These are phyloP conservation scores for Alternaria gaisen DNA, from an alignment of 2,329 filamentous ascomycete species.

Conservation along the genomic window DNA sequence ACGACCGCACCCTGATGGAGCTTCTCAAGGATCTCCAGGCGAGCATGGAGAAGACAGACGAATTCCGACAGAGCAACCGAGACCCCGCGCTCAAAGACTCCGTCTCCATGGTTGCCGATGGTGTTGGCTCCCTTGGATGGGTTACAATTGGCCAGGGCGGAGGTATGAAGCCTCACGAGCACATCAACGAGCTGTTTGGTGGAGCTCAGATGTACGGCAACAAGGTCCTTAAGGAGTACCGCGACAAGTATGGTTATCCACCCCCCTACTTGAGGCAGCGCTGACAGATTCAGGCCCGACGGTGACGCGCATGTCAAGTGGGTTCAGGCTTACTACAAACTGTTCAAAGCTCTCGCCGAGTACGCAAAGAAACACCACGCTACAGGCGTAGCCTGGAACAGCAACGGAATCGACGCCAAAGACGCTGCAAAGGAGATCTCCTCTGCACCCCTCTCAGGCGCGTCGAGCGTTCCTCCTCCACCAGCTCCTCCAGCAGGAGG, in stretches of 20 bases:
- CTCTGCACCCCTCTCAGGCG: conserved; percentile 49
- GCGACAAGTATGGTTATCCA: conserved; percentile 70
- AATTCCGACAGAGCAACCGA: conserved; percentile 83
- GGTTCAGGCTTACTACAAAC: conserved; percentile 89
- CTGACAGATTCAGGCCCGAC: conserved; percentile 58
- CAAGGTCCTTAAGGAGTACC: conserved; percentile 88
- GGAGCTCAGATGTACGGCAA: conserved; percentile 95
- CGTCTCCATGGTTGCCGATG: conserved; percentile 86
- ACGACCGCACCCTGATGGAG: conserved; percentile 74
- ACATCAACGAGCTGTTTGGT: conserved; percentile 82
- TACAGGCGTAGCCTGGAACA: conserved; percentile 86
- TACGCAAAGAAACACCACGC: conserved; percentile 87
- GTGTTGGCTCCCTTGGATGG: conserved; percentile 90
- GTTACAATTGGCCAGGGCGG: conserved; percentile 73
- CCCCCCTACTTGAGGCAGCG: neutral
- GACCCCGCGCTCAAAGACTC: conserved; percentile 79
- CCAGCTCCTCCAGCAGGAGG: conserved; percentile 66
- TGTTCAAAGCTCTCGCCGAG: conserved; percentile 83
- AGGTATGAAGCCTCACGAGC: conserved; percentile 76
- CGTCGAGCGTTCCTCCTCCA: conserved; percentile 74
- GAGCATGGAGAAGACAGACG: conserved; percentile 78
- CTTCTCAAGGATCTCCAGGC: conserved; percentile 88
- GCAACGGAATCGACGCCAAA: conserved; percentile 74
- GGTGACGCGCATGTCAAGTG: conserved; percentile 82
- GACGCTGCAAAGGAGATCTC: conserved; percentile 71